A percentile compares a stretch with the other conserved stretches of the same genome.
phyloP scores from a whole-genome alignment of 176 grass and related monocot genomes.

The Rhynchospora tenuis region DNA sequence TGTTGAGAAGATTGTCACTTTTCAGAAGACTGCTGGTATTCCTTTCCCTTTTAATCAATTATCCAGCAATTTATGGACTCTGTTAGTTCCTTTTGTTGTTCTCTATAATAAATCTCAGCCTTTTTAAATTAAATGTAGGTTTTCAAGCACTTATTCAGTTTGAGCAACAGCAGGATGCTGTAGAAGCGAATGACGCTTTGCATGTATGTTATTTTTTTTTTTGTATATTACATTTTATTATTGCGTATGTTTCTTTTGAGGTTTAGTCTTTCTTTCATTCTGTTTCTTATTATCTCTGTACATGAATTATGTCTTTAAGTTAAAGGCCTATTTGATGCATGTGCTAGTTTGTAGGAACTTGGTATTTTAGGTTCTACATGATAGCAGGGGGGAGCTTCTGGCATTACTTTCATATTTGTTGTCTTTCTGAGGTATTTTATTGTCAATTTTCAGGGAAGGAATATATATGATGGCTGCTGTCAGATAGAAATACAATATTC shows the following conservation, averaged over 20 bases:
- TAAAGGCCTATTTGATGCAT: neutral
- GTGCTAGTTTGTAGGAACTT: neutral
- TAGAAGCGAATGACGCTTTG: constrained; percentile 70
- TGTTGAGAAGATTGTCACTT: constrained; percentile 99
- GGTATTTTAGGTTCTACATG: neutral
- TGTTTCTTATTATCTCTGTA: neutral
- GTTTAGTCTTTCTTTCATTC: neutral
- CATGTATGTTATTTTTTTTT: constrained; percentile 62
- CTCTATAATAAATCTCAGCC: neutral
- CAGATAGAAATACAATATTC: constrained; percentile 99
- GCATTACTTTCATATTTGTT: neutral
- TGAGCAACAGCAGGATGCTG: constrained; percentile 67
- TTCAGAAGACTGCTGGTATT: constrained; percentile 98
- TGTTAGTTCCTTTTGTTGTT: neutral
- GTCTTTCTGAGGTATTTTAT: constrained; percentile 2
- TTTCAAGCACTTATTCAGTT: constrained; percentile 96
- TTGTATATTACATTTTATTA: constrained; percentile 20
- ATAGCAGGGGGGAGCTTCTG: neutral
- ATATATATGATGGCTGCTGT: constrained; percentile 99
- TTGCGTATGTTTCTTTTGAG: neutral
- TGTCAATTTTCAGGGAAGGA: constrained; percentile 59
- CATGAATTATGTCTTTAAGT: neutral
- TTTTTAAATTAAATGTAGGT: constrained; percentile 40
- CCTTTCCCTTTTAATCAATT: constrained; percentile 27
- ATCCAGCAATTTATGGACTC: constrained; percentile 1